Percentiles rank a stretch among this genome's conserved stretches.
phyloP scores from a whole-genome alignment of 345 rosid species.

The Zanthoxylum bungeanum region DNA sequence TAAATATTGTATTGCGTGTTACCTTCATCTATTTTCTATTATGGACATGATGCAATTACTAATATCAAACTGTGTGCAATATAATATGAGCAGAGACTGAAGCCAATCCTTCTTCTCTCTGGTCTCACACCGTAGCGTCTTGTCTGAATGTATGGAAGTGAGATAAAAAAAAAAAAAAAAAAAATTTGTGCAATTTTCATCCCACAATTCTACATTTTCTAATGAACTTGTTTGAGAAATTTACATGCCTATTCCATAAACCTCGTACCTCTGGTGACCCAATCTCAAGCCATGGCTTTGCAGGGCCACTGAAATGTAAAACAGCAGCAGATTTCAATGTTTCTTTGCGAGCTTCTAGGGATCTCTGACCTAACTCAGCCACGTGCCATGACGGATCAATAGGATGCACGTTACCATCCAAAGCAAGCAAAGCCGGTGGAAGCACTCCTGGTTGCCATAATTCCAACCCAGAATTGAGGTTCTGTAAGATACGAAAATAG shows the following conservation, averaged over 20 bases:
- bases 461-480: conserved; percentile 54
- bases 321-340: conserved; percentile 60
- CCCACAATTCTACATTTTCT: conserved; percentile 66
- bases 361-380: conserved; percentile 69
- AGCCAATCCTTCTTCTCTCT: conserved; percentile 93
- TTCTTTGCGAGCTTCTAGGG: conserved; percentile 29
- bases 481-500: conserved; percentile 37
- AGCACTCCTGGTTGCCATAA: conserved; percentile 87
- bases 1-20: conserved; percentile 16
- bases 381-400: conserved; percentile 86
- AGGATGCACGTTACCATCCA: conserved; percentile 62
- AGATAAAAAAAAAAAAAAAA: too few species aligned
- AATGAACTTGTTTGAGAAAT: conserved; percentile 63
- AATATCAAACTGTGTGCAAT: conserved; percentile 7
- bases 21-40: conserved; percentile 33
- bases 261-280: conserved; percentile 60
- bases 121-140: conserved; percentile 23
- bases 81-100: conserved; percentile 65
- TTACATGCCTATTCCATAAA: conserved; percentile 69
- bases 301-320: conserved; percentile 91
- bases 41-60: conserved; percentile 42
- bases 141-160: conserved; percentile 14
- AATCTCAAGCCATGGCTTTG: conserved; percentile 93
- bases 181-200: conserved; percentile 43
- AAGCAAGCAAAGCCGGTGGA: conserved; percentile 75